Evolutionary conservation across 1,139 yeast genomes (phyloP), one percentile per base, ranked within the genome.

Genomic region (Yamadazyma blattariae): DNA sequence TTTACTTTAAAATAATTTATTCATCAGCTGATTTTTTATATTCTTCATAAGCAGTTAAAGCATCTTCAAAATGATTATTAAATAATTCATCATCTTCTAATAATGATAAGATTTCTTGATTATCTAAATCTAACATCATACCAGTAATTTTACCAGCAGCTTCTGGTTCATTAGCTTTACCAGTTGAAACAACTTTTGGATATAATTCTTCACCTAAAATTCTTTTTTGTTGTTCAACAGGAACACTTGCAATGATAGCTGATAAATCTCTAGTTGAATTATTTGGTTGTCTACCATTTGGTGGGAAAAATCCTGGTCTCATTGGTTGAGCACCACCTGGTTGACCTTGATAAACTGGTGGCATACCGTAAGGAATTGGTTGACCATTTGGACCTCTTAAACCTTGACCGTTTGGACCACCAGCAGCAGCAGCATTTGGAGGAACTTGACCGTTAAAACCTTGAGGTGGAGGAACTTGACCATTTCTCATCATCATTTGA

Each of bases 81-180:
- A 92, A 87, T 52, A 86, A 79, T 54, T 81, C 90, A 49, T 88
- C 96, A 61, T 90, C 95, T 58, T 84, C 92, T 63, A 87, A 80
- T 64, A 92, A 77, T 47, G 86, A 84, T 60, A 90, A 71, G 56
- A 94, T 86, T 71, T 92, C 97, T 59, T 81, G 80, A 69, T 86
- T 87, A 60, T 89, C 95, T 80, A 92, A 82, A 63, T 90, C 97
- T 62, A 92, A 80, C 76, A 92, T 82, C 98, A 92, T 92, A 74
- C 97, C 98, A 52, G 99, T 92, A 63, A 92, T 89, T 77, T 90
- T 92, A 71, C 97, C 96, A 52, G 97, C 97, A 60, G 96, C 90
- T 68, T 88, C 96, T 45, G 87, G 87, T 60, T 87, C 95, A 55
- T 75, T 77, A 46, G 81, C 82, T 64, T 85, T 82, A 60, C 95